Base-by-base conservation (phyloP, 208 protist species). In the Acanthamoeba healyi region DNA sequence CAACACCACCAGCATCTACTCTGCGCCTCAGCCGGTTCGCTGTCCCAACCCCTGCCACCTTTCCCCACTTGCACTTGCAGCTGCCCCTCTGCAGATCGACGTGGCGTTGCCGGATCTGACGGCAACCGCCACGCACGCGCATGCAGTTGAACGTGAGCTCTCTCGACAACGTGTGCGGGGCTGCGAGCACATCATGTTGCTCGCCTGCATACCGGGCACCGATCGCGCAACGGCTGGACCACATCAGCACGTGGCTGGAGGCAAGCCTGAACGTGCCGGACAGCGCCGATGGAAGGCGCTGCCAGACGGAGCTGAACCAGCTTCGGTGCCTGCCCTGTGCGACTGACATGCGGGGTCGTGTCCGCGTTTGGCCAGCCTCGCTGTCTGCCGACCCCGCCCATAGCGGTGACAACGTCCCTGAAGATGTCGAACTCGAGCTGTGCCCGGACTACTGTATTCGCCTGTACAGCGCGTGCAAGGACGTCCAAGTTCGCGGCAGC, bases 401-500 rank as follows among this genome's bases (percentile, higher is more conserved):
- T 7, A 87, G 46, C 12, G n/a, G 42, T 54, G n/a, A 58, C 3
- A 46, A 17, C 19, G 19, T n/a, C 79, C 7, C 9, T 6, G 79
- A 61, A n/a, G 49, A 87, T 0, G 44, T 87, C 29, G 44, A 87
- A 40, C 40, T 87, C n/a, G 79, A 61, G 29, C 79, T 87, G n/a
- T 87, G 79, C 46, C 22, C n/a, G 1, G 79, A 87, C 44, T 87
- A 87, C 46, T 87, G 79, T 46, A n/a, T 10, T 34, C 40, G 79
- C 6, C 79, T 87, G 15, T 87, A 61, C 49, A 26, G 22, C 15
- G 40, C 79, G 15, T 87, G 79, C 79, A 87, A 61, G 46, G 79
- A 61, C 7, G 79, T 26, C 6, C 22, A 61, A 0, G 40, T 61
- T 5, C 3, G 9, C 26, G 29, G 12, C 22, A 34, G 29, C 40